A percentile compares a stretch with the other conserved stretches of the same genome.
phyloP scores from a whole-genome alignment of 2,329 filamentous ascomycete genomes.

The Colletotrichum sp. region DNA sequence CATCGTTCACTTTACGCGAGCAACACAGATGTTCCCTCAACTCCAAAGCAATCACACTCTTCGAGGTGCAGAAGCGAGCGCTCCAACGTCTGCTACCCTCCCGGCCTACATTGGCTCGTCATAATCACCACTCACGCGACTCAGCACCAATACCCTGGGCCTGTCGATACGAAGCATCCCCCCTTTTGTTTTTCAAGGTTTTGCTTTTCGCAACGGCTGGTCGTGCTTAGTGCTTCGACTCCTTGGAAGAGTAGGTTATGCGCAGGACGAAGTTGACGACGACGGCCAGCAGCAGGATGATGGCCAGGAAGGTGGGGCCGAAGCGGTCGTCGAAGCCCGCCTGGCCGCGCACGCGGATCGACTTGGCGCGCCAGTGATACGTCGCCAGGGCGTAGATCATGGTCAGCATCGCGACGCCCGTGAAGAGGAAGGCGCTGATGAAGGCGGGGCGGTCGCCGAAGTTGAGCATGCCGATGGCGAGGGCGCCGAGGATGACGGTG shows the following conservation, averaged over 20 bases:
- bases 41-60: neutral
- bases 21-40: neutral
- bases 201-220: neutral
- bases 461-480: slow-evolving; percentile 96
- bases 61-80: neutral
- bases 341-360: slow-evolving; percentile 88
- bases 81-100: neutral
- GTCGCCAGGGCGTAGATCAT: slow-evolving; percentile 96
- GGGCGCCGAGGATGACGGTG: slow-evolving; percentile 95
- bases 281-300: slow-evolving; percentile 87
- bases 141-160: neutral
- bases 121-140: neutral
- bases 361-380: slow-evolving; percentile 96
- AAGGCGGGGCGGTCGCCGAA: slow-evolving; percentile 95
- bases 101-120: neutral
- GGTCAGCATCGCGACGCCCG: slow-evolving; percentile 88
- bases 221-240: slow-evolving; percentile 27
- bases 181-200: neutral
- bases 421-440: slow-evolving; percentile 93
- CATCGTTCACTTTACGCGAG: neutral
- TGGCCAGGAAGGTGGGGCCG: slow-evolving; percentile 87
- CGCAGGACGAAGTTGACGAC: slow-evolving; percentile 94
- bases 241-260: slow-evolving; percentile 54
- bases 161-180: neutral
- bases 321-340: slow-evolving; percentile 96